Percentiles rank a stretch among this genome's conserved stretches.
Conservation (phyloP, 176 grass and related monocot species). For the Raddia distichophylla region DNA sequence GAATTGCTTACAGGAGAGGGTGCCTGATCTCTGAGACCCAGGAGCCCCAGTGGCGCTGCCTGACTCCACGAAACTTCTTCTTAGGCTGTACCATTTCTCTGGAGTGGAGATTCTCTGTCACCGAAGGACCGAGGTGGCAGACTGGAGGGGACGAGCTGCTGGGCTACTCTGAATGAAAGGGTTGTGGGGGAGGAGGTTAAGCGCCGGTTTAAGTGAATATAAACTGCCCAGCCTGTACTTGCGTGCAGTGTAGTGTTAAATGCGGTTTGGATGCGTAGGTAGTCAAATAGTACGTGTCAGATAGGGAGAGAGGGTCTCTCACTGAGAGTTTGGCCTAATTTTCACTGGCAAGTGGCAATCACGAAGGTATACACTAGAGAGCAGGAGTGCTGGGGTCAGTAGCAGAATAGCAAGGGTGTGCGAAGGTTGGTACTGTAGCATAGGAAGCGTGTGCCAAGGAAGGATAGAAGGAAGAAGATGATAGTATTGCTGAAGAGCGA, state of each 20-base stretch:
- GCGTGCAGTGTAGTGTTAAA: conserved; percentile 45
- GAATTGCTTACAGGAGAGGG: conserved; percentile 84
- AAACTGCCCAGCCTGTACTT: conserved; percentile 67
- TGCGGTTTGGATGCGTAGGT: conserved; percentile 46
- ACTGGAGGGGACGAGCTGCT: conserved; percentile 42
- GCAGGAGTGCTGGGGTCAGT: conserved; percentile 40
- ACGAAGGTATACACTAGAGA: conserved; percentile 46
- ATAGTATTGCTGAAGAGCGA: conserved; percentile 21
- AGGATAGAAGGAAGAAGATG: not conserved
- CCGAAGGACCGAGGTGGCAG: conserved; percentile 39
- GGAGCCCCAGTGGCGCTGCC: conserved; percentile 99
- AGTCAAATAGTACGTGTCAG: conserved; percentile 29
- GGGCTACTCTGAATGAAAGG: conserved; percentile 38
- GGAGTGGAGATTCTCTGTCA: conserved; percentile 34
- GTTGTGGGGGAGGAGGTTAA: conserved; percentile 45
- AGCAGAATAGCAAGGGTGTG: conserved; percentile 27
- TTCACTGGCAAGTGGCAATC: conserved; percentile 28
- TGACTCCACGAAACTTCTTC: conserved; percentile 97
- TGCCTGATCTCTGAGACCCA: conserved; percentile 99
- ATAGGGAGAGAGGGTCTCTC: not conserved
- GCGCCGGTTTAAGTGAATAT: conserved; percentile 59
- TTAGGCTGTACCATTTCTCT: conserved; percentile 84
- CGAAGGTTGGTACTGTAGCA: too few relatives aligned
- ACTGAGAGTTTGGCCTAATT: conserved; percentile 31
- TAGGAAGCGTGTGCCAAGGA: not conserved